Percentiles rank a stretch among this genome's conserved stretches.
Evolutionary conservation across 495 filamentous ascomycete genomes (phyloP).

Genomic region (Evansstolkia leycettana): DNA sequence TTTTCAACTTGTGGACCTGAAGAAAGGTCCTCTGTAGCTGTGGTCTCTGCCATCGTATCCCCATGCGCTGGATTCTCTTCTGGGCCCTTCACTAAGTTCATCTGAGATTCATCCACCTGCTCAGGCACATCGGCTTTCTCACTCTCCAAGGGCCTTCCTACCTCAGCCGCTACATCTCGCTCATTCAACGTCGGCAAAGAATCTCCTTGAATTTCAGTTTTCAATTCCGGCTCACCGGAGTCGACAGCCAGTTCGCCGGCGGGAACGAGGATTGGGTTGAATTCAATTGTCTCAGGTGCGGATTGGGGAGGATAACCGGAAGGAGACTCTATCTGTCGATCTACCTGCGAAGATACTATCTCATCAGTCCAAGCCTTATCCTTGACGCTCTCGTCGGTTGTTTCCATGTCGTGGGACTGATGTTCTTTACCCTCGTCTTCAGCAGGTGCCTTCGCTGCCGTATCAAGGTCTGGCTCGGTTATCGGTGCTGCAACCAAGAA

Average conservation of each 20-base stretch:
- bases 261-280: constrained; percentile 4
- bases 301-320: constrained; percentile 24
- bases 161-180: not conserved
- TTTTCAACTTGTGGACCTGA: not conserved
- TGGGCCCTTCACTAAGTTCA: not conserved
- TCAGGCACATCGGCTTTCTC: constrained; percentile 1
- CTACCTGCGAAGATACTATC: constrained; percentile 38
- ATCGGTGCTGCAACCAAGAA: constrained; percentile 11
- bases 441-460: constrained; percentile 24
- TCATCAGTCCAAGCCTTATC: constrained; percentile 38
- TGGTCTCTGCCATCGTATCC: not conserved
- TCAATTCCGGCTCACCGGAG: not conserved
- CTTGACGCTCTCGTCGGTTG: constrained; percentile 23
- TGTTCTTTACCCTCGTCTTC: constrained; percentile 38
- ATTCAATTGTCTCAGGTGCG: constrained; percentile 19
- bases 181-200: constrained; percentile 1
- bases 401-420: constrained; percentile 35
- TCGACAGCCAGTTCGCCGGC: constrained; percentile 7
- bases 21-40: not conserved
- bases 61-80: not conserved
- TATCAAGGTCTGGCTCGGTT: constrained; percentile 18
- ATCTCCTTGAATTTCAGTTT: not conserved
- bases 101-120: not conserved
- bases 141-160: not conserved
- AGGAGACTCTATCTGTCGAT: constrained; percentile 25